Conservation (phyloP, 140 eudicot genomes). For the Oenanthe javanica region DNA sequence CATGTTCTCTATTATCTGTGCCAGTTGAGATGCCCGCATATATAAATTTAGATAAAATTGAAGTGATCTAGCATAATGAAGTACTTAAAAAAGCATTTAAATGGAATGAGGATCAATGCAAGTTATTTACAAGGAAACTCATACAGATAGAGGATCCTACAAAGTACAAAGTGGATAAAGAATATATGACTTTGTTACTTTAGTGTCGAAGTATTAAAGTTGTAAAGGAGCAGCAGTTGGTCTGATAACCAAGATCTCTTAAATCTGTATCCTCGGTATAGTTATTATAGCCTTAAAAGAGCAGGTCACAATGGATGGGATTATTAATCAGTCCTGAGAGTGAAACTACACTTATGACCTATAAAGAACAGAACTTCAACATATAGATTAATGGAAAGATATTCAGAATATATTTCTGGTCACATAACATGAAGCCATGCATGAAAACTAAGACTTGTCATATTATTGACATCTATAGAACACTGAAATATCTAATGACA, state of each 20-base stretch:
- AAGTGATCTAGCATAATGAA: background rate
- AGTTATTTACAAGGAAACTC: background rate
- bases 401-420: background rate
- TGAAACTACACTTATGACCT: too few species aligned
- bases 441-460: background rate
- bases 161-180: background rate
- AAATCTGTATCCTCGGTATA: background rate
- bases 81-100: background rate
- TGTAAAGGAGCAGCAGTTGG: too few species aligned
- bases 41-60: background rate
- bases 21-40: conserved; percentile 6
- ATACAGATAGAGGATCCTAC: background rate
- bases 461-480: too few species aligned
- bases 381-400: background rate
- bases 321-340: background rate
- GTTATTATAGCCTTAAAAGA: background rate
- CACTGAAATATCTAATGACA: background rate
- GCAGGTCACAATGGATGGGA: background rate
- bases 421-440: background rate
- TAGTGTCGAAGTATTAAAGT: background rate
- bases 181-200: background rate
- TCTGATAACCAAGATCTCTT: background rate
- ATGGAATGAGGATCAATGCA: background rate
- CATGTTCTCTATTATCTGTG: conserved; percentile 71
- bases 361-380: too few species aligned